Conservation (phyloP, 495 filamentous ascomycete genomes). For the Penicillium cosmopolitanum region DNA sequence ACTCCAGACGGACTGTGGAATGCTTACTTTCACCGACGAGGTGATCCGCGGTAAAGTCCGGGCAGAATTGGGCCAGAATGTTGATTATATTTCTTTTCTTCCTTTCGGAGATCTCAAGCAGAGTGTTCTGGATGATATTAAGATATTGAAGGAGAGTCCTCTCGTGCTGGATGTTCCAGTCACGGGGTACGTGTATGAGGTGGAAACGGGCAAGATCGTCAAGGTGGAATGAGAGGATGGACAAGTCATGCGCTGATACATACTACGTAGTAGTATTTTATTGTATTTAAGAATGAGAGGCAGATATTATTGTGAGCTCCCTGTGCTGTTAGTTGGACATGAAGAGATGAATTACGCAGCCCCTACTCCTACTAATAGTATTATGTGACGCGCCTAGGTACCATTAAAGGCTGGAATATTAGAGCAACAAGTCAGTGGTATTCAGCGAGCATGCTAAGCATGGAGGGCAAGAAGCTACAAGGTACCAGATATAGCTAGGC, state of each 20-base stretch:
- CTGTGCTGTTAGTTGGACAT: neutral
- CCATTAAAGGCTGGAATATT: too few relatives aligned
- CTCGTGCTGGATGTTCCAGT: conserved; percentile 63
- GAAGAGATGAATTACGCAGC: neutral
- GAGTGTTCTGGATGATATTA: conserved; percentile 69
- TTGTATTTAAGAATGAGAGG: too few relatives aligned
- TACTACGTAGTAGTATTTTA: neutral
- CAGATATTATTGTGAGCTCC: neutral
- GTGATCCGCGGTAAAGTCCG: conserved; percentile 60
- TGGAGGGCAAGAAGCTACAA: too few relatives aligned
- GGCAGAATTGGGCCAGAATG: conserved; percentile 58
- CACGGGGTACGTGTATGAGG: conserved; percentile 80
- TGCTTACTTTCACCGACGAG: conserved; percentile 77
- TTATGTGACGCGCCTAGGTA: too few relatives aligned
- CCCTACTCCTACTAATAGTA: neutral
- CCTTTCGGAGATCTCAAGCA: conserved; percentile 66
- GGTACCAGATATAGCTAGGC: too few relatives aligned
- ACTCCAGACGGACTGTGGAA: conserved; percentile 66
- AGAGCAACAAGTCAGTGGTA: too few relatives aligned
- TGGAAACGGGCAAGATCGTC: conserved; percentile 72
- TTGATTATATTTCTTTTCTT: conserved; percentile 57
- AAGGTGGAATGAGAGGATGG: conserved; percentile 43
- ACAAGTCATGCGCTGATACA: neutral
- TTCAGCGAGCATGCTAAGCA: too few relatives aligned
- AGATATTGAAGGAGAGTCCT: conserved; percentile 60